Conservation (phyloP, 2,329 filamentous ascomycete genomes). For the Fusarium humuli region DNA sequence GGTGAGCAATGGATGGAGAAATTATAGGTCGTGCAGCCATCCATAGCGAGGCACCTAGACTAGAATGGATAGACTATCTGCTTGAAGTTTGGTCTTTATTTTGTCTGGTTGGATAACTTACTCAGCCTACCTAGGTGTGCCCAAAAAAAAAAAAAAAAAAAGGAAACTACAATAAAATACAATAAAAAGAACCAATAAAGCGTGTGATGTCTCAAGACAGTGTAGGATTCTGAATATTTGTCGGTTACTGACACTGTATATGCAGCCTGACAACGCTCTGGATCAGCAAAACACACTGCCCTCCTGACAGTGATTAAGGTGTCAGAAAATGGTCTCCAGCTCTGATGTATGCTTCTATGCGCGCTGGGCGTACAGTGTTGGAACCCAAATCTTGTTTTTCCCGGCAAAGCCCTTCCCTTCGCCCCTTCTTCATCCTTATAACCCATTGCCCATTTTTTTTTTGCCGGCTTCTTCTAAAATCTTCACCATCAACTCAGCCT, state of each 20-base stretch:
- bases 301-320: constrained; percentile 27
- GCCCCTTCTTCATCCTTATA: constrained; percentile 50
- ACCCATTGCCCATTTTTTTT: constrained; percentile 55
- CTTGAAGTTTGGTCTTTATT: constrained; percentile 2
- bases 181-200: constrained; percentile 1
- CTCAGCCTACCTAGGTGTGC: constrained; percentile 1
- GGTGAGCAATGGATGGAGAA: constrained; percentile 20
- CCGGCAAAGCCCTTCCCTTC: constrained; percentile 40
- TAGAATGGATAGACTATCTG: too few species aligned
- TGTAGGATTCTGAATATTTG: neutral
- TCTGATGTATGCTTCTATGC: neutral
- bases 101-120: constrained; percentile 6
- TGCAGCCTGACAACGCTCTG: constrained; percentile 11
- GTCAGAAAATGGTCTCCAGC: neutral
- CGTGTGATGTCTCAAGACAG: constrained; percentile 20
- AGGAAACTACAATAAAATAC: neutral
- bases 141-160: too few species aligned
- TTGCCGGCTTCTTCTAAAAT: constrained; percentile 52
- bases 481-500: constrained; percentile 53
- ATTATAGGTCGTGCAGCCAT: constrained; percentile 5
- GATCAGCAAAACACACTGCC: neutral
- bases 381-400: constrained; percentile 25
- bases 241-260: constrained; percentile 24
- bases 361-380: constrained; percentile 30
- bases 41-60: too few species aligned